Conservation (phyloP, 148 eudicot genomes). For the Persicaria tinctoria region DNA sequence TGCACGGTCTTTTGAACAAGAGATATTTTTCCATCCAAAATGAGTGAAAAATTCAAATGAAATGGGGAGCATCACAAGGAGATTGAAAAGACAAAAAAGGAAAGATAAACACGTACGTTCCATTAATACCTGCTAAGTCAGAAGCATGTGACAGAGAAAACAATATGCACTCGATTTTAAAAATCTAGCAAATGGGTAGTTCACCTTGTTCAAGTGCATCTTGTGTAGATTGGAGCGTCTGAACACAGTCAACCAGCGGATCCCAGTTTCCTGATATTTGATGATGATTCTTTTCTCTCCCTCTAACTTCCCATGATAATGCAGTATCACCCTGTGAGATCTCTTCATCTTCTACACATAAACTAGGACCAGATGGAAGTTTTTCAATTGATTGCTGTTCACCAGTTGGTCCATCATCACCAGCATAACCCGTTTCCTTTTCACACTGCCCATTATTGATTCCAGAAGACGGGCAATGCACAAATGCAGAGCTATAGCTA, state of each 20-base stretch:
- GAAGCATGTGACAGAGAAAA: background rate
- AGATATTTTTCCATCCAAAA: background rate
- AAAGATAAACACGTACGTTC: background rate
- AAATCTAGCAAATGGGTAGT: background rate
- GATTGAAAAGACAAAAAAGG: background rate
- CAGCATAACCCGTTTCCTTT: conserved; percentile 22
- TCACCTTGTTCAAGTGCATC: conserved; percentile 77
- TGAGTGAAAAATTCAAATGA: background rate
- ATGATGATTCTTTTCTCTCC: conserved; percentile 29
- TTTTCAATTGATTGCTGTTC: conserved; percentile 25
- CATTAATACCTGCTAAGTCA: background rate
- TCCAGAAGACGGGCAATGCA: conserved; percentile 34
- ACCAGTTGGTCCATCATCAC: conserved; percentile 30
- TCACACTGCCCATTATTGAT: conserved; percentile 38
- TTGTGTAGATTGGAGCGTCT: conserved; percentile 58
- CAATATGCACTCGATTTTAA: background rate
- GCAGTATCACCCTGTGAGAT: conserved; percentile 30
- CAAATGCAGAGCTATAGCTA: conserved; percentile 52
- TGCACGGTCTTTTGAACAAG: background rate
- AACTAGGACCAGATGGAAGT: conserved; percentile 20
- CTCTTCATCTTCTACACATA: conserved; percentile 24
- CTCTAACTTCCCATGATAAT: conserved; percentile 30
- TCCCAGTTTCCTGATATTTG: conserved; percentile 35
- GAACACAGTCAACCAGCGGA: conserved; percentile 53
- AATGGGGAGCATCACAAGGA: background rate